phyloP scores from a whole-genome alignment of 306 rosid species.

The Casuarina glauca region DNA sequence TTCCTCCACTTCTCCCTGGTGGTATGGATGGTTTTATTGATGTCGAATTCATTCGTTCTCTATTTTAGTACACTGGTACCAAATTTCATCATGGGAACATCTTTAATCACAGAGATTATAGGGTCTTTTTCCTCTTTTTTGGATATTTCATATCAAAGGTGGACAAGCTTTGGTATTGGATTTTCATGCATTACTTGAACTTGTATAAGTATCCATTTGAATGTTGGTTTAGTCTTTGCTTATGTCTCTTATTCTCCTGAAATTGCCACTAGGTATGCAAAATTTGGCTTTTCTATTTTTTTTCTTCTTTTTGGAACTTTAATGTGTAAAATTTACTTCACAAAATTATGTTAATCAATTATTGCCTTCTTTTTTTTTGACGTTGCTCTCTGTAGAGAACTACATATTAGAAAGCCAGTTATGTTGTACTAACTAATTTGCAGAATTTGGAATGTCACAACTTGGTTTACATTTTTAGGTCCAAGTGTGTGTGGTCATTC shows the following conservation, averaged over 20 bases:
- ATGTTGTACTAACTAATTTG: background rate
- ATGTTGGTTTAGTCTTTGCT: slow-evolving; percentile 50
- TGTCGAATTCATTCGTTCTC: slow-evolving; percentile 46
- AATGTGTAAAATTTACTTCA: background rate
- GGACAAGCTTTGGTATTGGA: slow-evolving; percentile 46
- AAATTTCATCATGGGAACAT: slow-evolving; percentile 42
- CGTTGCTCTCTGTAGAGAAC: background rate
- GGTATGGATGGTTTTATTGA: slow-evolving; percentile 71
- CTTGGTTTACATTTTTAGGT: background rate
- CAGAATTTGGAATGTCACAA: background rate
- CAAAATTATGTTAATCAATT: background rate
- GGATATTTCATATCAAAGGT: slow-evolving; percentile 48
- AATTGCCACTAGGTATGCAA: slow-evolving; percentile 76
- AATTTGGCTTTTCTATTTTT: slow-evolving; percentile 16
- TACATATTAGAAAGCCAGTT: background rate
- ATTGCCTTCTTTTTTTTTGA: background rate
- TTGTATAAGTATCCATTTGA: slow-evolving; percentile 37
- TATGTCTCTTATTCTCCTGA: slow-evolving; percentile 85
- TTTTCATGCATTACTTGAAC: slow-evolving; percentile 49
- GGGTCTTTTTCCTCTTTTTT: slow-evolving; percentile 45
- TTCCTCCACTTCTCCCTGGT: slow-evolving; percentile 69
- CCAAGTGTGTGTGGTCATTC: background rate
- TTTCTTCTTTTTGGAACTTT: background rate
- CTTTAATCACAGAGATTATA: slow-evolving; percentile 31
- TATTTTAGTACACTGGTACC: slow-evolving; percentile 38